A percentile compares a stretch with the other conserved stretches of the same genome.
Conservation (phyloP, 2,329 filamentous ascomycete genomes). For the Zymoseptoria tritici region DNA sequence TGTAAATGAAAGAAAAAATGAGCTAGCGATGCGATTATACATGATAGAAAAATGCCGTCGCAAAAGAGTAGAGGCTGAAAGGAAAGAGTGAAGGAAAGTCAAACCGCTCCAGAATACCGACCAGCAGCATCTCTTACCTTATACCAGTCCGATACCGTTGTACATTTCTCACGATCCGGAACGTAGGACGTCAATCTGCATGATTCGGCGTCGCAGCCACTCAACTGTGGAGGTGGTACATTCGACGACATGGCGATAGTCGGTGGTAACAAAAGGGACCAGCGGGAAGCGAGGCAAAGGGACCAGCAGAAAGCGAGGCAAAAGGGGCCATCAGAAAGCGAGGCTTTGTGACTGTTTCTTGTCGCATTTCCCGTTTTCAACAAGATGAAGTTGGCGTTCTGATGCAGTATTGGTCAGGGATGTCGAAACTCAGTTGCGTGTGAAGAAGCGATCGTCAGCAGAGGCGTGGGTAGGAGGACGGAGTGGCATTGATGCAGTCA, state of each 20-base stretch:
- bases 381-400: not conserved
- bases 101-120: not conserved
- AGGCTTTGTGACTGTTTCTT: constrained; percentile 5
- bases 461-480: constrained; percentile 3
- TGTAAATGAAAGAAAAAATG: constrained; percentile 1
- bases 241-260: not conserved
- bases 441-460: constrained; percentile 1
- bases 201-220: not conserved
- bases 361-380: not conserved
- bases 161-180: not conserved
- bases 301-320: too few species aligned
- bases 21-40: not conserved
- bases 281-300: constrained; percentile 1
- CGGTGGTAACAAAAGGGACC: not conserved
- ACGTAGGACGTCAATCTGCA: not conserved
- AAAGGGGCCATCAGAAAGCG: not conserved
- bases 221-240: not conserved
- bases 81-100: not conserved
- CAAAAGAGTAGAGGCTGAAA: not conserved
- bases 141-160: not conserved
- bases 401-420: not conserved
- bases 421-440: constrained; percentile 7
- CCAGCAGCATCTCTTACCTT: not conserved
- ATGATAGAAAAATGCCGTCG: not conserved
- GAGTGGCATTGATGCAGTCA: not conserved